Base-by-base conservation (phyloP, 306 rosid species). In the Alnus rubra region DNA sequence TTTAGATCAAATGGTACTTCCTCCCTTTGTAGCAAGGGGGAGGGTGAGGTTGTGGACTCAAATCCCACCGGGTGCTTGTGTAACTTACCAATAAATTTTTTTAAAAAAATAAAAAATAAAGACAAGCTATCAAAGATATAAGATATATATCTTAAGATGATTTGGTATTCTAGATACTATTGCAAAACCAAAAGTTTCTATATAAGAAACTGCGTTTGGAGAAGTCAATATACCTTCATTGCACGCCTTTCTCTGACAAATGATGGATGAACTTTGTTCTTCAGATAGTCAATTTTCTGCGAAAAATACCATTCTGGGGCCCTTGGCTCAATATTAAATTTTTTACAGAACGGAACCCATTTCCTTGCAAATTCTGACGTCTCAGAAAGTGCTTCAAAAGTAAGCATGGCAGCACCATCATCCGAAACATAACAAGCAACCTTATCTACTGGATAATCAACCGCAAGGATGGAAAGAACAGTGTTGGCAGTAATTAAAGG, bases 351-450 rank as follows among this genome's bases (percentile, higher is more conserved):
- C 2, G 99, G 97, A 53, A 90, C 94, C 99, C 99, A 95, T 84
- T 86, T 93, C 85, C 97, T 87, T 47, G 99, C 92, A 79, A 91
- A 91, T 78, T 91, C 97, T 62, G 98, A 89, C 69, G 99, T 95
- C 93, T 95, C 99, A 14, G 98, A 93, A 72, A 95, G 94, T 28
- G 94, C 99, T 89, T 95, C 98, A 82, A 95, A 95, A 67, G 99
- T 95, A 77, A 95, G 91, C 99, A 95, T 95, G 67, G 99, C 99
- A 76, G 99, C 99, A 83, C 99, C 99, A 88, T 95, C 99, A 63
- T 95, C 98, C 10, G 99, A 95, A 73, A 95, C 98, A 76, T 95
- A 95, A 90, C 99, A 95, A n/a, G 93, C 90, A 73, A 93, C 96
- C 84, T 95, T 95, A 52, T 95, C 99, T 2, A 90, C 93, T 4